Evolutionary conservation across 1,284 basidiomycete species (phyloP).

Genomic region (Pulveroboletus sp.): DNA sequence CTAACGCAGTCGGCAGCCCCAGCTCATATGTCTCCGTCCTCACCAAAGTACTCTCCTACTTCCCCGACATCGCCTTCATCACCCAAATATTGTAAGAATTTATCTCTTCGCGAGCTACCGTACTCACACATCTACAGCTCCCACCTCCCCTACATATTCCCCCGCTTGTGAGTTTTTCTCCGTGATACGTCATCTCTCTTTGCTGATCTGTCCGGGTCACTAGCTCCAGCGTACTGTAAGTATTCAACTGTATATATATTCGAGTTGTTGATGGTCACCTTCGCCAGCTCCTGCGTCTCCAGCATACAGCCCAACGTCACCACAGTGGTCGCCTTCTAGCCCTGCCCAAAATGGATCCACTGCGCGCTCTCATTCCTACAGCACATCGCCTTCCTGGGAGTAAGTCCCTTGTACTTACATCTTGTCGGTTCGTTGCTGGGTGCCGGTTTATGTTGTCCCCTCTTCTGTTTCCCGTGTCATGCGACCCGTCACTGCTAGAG

Average conservation of each 20-base stretch:
- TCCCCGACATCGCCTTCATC: constrained; percentile 82
- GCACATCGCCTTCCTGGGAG: constrained; percentile 57
- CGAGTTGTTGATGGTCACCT: constrained; percentile 14
- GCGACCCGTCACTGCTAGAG: constrained; percentile 4
- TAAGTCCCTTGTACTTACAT: constrained; percentile 26
- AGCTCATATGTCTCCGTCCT: constrained; percentile 77
- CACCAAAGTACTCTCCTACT: constrained; percentile 83
- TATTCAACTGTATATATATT: constrained; percentile 8
- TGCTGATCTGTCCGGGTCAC: constrained; percentile 20
- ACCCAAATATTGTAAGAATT: constrained; percentile 78
- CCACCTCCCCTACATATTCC: constrained; percentile 81
- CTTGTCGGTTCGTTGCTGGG: constrained; percentile 11
- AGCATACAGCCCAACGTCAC: constrained; percentile 79
- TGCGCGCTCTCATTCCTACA: constrained; percentile 43
- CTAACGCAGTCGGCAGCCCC: constrained; percentile 44
- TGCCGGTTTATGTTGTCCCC: constrained; percentile 9
- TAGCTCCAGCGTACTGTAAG: constrained; percentile 74
- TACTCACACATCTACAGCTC: constrained; percentile 44
- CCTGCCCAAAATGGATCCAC: constrained; percentile 56
- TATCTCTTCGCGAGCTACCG: not conserved
- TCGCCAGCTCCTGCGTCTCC: constrained; percentile 73
- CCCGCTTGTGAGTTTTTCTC: constrained; percentile 65
- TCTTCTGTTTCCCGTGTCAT: constrained; percentile 4
- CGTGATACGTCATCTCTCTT: not conserved
- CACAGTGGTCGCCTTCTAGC: constrained; percentile 77